These are phyloP conservation scores for Acrodontium crateriforme DNA, from an alignment of 2,329 filamentous ascomycete species.

Conservation along the genomic window DNA sequence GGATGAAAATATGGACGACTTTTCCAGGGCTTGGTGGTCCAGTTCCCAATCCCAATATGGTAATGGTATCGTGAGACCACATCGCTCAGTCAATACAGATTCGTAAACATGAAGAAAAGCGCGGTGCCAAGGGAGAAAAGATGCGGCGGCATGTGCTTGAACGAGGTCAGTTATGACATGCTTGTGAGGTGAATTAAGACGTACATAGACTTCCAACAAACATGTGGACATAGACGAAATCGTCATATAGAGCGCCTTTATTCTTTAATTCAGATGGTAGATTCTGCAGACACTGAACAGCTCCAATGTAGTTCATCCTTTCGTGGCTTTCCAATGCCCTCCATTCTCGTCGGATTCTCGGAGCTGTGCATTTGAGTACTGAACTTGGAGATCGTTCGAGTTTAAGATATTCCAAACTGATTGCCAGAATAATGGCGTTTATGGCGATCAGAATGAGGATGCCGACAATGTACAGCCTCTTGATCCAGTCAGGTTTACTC, in stretches of 20 bases:
- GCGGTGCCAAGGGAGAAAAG: slow-evolving; percentile 17
- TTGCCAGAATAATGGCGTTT: too few relatives aligned
- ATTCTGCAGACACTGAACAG: slow-evolving; percentile 14
- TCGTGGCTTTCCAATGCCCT: slow-evolving; percentile 8
- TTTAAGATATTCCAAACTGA: too few relatives aligned
- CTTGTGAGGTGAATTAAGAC: too few relatives aligned
- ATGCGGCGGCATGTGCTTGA: slow-evolving; percentile 10
- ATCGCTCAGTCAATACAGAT: slow-evolving; percentile 10
- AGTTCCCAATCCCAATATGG: slow-evolving; percentile 18
- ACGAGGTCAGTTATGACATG: too few relatives aligned
- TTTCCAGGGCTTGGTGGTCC: slow-evolving; percentile 7
- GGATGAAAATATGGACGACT: slow-evolving; percentile 6
- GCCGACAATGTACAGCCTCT: too few relatives aligned
- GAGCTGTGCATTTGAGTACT: too few relatives aligned
- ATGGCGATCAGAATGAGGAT: too few relatives aligned
- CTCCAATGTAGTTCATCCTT: slow-evolving; percentile 12
- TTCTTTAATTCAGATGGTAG: too few relatives aligned
- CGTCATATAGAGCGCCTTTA: slow-evolving; percentile 15
- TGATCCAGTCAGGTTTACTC: too few relatives aligned
- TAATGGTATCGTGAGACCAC: slow-evolving; percentile 10
- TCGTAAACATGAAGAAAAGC: slow-evolving; percentile 16
- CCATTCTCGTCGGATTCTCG: slow-evolving; percentile 14
- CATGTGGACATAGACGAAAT: slow-evolving; percentile 14
- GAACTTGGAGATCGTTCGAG: too few relatives aligned
- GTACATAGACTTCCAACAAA: too few relatives aligned